Base-by-base conservation (phyloP, 345 rosid species). In the Salix exigua region DNA sequence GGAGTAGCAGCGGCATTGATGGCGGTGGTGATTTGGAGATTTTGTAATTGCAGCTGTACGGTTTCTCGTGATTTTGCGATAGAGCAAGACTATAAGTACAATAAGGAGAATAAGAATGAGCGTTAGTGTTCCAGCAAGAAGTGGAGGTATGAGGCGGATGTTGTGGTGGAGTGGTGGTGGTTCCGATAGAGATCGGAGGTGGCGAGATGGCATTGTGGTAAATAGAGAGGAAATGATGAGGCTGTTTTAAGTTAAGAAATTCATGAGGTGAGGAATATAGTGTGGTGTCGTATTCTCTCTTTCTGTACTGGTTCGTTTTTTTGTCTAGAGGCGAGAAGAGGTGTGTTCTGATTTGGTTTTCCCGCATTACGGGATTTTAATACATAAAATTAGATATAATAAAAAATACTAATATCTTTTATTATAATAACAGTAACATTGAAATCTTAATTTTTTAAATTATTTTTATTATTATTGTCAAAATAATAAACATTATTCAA, bases 151-250 rank as follows among this genome's bases (percentile, higher is more conserved):
- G 6, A 70, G 38, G 35, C 2, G 53, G 37, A 5, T 8, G 78
- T 87, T 85, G 73, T 85, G 87, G 74, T 83, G 89, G 31, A 86
- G 72, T 81, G 88, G 30, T 82, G 86, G 18, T 13, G 71, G 16
- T 2, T 71, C 50, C 28, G 74, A 25, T 7, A 40, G 75, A 8
- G 48, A 42, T 30, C 63, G 64, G 16, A 68, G 66, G 3, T 30
- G 68, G 51, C 79, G 79, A 12, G 79, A 77, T 70, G 79, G 79
- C 79, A 77, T 66, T 65, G 66, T 12, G 5, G 85, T 79, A 68
- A 79, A 82, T 77, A 23, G 19, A 25, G 31, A 17, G 21, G 28
- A 76, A n/a, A 75, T 17, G n/a, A 63, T 70, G 69, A 67, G 81
- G 62, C n/a, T 11, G 71, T 68, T 13, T 14, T 17, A 11, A 10